Evolutionary conservation across 257 asterid genomes (phyloP).

Genomic region (Solanum pimpinellifolium): DNA sequence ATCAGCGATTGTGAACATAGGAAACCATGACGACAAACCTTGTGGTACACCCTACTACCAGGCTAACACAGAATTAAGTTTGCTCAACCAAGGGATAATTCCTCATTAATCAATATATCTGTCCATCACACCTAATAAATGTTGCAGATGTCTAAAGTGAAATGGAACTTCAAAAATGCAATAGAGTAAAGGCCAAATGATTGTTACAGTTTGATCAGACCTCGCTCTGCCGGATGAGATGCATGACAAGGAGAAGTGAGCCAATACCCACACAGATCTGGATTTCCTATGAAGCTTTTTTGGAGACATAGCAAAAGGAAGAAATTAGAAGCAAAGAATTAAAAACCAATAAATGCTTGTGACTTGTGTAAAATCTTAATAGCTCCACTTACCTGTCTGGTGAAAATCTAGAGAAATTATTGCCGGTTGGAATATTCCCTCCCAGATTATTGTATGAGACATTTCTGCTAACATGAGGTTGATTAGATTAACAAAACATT

Average conservation of each 20-base stretch:
- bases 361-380: not conserved
- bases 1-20: not conserved
- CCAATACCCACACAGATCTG: conserved; percentile 84
- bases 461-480: conserved; percentile 32
- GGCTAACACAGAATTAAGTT: not conserved
- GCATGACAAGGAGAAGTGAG: conserved; percentile 49
- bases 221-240: conserved; percentile 50
- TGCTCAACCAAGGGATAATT: not conserved
- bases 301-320: not conserved
- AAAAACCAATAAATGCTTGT: not conserved
- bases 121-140: not conserved
- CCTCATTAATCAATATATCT: not conserved
- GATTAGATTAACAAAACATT: not conserved
- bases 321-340: not conserved
- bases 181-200: not conserved
- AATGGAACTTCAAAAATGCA: not conserved
- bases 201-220: conserved; percentile 13
- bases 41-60: not conserved
- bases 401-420: conserved; percentile 79
- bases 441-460: conserved; percentile 73
- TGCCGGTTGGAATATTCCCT: conserved; percentile 74
- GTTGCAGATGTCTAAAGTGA: not conserved
- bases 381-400: conserved; percentile 45
- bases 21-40: not conserved
- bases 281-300: conserved; percentile 49